Evolutionary conservation across 2,329 filamentous ascomycete genomes (phyloP).

Genomic region (Neonectria coccinea): DNA sequence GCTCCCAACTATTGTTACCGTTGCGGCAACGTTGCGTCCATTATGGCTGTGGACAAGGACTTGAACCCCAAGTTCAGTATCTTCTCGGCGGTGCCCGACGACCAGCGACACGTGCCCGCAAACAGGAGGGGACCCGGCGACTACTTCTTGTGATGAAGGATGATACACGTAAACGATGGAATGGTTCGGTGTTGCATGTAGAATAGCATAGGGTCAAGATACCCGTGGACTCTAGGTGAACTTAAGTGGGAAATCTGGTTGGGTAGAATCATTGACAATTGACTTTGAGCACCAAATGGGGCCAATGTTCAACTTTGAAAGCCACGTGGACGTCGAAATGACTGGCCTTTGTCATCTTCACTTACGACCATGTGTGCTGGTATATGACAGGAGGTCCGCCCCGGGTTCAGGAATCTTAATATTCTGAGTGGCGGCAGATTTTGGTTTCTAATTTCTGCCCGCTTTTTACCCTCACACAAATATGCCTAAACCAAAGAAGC

Average conservation of each 20-base stretch:
- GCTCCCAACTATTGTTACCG: slow-evolving; percentile 96
- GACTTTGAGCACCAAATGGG: slow-evolving; percentile 23
- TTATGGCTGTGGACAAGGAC: slow-evolving; percentile 90
- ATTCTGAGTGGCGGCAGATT: neutral
- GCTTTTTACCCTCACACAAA: slow-evolving; percentile 29
- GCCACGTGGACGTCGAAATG: slow-evolving; percentile 6
- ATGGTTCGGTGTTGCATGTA: slow-evolving; percentile 52
- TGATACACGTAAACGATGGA: slow-evolving; percentile 42
- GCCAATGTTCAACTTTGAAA: neutral
- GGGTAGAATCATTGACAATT: slow-evolving; percentile 42
- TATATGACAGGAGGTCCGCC: neutral
- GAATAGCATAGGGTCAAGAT: slow-evolving; percentile 58
- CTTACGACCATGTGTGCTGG: neutral
- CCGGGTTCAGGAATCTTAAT: neutral
- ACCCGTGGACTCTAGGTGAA: slow-evolving; percentile 53
- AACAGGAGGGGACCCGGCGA: slow-evolving; percentile 75
- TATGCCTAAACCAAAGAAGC: slow-evolving; percentile 44
- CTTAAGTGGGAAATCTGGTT: slow-evolving; percentile 45
- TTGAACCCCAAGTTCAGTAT: slow-evolving; percentile 93
- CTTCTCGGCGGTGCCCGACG: slow-evolving; percentile 89
- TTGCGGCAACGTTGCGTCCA: slow-evolving; percentile 96
- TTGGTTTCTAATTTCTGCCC: neutral
- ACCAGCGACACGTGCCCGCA: slow-evolving; percentile 82
- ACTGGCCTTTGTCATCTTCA: neutral
- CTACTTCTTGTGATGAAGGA: slow-evolving; percentile 71